A percentile compares a stretch with the other conserved stretches of the same genome.
Conservation (phyloP, 1,284 basidiomycete genomes). For the Paramarasmius palmivorus region DNA sequence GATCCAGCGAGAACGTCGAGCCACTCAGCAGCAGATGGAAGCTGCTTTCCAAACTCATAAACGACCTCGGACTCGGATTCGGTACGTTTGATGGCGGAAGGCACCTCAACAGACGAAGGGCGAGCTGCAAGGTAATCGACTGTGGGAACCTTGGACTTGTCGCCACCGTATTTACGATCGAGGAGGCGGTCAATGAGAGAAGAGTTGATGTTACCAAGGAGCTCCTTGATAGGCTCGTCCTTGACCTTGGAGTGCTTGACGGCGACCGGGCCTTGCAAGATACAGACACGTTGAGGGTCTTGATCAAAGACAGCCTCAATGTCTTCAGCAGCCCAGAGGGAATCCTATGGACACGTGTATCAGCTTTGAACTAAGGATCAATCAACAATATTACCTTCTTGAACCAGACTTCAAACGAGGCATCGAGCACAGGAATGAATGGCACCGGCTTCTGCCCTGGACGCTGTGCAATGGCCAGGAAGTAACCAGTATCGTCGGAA, state of each 20-base stretch:
- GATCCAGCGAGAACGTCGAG: slow-evolving; percentile 84
- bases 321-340: slow-evolving; percentile 97
- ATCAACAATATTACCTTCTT: slow-evolving; percentile 73
- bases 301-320: slow-evolving; percentile 98
- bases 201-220: slow-evolving; percentile 87
- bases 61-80: slow-evolving; percentile 47
- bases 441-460: slow-evolving; percentile 98
- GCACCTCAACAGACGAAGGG: slow-evolving; percentile 37
- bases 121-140: slow-evolving; percentile 84
- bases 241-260: slow-evolving; percentile 86
- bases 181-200: slow-evolving; percentile 81
- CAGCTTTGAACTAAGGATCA: slow-evolving; percentile 14
- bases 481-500: slow-evolving; percentile 94
- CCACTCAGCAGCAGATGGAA: slow-evolving; percentile 76
- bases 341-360: slow-evolving; percentile 63
- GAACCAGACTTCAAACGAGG: slow-evolving; percentile 96
- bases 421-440: slow-evolving; percentile 97
- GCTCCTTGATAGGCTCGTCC: slow-evolving; percentile 91
- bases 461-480: slow-evolving; percentile 92
- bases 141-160: slow-evolving; percentile 77
- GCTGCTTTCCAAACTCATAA: slow-evolving; percentile 54
- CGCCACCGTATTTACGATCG: slow-evolving; percentile 80
- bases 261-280: slow-evolving; percentile 95
- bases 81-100: slow-evolving; percentile 51
- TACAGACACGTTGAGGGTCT: slow-evolving; percentile 96